Evolutionary conservation across 371 early-diverging fungal genomes (phyloP).

Genomic region (Sporodiniella umbellata): DNA sequence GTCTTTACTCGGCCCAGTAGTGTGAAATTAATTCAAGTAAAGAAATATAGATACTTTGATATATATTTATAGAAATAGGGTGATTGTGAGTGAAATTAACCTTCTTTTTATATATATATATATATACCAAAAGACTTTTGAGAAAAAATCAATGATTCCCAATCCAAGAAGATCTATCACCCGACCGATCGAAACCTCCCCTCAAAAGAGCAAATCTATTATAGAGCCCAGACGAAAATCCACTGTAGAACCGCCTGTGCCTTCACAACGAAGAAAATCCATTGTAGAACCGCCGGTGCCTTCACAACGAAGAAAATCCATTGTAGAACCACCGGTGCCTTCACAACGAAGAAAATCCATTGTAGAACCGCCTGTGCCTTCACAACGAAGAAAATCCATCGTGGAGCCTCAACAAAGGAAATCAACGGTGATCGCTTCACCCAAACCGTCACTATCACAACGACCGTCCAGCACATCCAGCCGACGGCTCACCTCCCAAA

Average conservation of each 20-base stretch:
- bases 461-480: background rate
- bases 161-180: constrained; percentile 5
- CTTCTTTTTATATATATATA: background rate
- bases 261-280: background rate
- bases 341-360: background rate
- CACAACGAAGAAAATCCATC: background rate
- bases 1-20: constrained; percentile 72
- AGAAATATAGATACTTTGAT: no score
- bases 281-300: background rate
- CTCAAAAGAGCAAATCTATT: constrained; percentile 12
- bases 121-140: background rate
- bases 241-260: constrained; percentile 5
- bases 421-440: background rate
- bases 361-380: background rate
- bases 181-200: constrained; percentile 13
- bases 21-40: constrained; percentile 27
- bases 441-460: background rate
- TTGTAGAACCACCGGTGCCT: background rate
- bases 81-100: no score
- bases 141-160: background rate
- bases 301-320: constrained; percentile 7
- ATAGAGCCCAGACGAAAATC: constrained; percentile 13
- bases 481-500: background rate
- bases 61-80: no score
- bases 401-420: background rate